phyloP scores from a whole-genome alignment of 164 flowering plant species.

The Litsea cubeba region DNA sequence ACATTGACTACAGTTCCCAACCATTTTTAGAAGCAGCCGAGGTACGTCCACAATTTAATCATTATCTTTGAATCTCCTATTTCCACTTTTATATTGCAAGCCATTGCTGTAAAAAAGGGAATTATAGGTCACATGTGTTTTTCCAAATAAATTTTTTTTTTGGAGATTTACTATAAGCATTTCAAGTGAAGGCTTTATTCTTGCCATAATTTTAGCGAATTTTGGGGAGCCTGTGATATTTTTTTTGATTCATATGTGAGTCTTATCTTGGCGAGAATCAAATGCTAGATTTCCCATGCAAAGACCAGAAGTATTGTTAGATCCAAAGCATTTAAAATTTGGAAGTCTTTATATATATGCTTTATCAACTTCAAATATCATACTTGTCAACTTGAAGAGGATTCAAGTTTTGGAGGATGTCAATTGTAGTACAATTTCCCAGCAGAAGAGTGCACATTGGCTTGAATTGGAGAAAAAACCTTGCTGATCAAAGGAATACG shows the following conservation, averaged over 20 bases:
- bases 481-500: background rate
- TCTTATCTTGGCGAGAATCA: background rate
- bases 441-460: background rate
- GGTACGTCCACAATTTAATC: conserved; percentile 32
- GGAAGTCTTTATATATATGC: background rate
- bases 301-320: background rate
- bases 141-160: background rate
- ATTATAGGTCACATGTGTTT: background rate
- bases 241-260: background rate
- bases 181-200: background rate
- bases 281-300: background rate
- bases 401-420: background rate
- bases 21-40: conserved; percentile 34
- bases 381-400: background rate
- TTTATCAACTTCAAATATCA: background rate
- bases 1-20: conserved; percentile 19
- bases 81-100: background rate
- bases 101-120: background rate
- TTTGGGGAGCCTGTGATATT: background rate
- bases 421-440: background rate
- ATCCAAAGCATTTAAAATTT: background rate
- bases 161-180: background rate
- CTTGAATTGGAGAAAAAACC: background rate
- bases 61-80: background rate
- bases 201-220: background rate